phyloP scores from a whole-genome alignment of 345 rosid genomes.

The Ceriops decandra region DNA sequence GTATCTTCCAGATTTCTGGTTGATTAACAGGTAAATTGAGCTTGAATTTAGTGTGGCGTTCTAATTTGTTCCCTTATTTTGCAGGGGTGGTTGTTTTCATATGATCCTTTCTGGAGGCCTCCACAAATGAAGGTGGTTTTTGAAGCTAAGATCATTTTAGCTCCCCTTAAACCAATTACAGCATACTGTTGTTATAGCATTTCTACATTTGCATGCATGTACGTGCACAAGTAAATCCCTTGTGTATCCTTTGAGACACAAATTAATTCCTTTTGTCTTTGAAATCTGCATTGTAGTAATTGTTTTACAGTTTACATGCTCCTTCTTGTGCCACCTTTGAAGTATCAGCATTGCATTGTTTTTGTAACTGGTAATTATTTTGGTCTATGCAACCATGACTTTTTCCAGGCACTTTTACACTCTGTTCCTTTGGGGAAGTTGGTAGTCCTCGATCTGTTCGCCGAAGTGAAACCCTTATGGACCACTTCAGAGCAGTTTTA shows the following conservation, averaged over 20 bases:
- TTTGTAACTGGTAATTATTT: constrained; percentile 6
- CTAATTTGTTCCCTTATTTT: constrained; percentile 16
- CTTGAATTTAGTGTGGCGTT: constrained; percentile 3
- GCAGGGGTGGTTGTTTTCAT: constrained; percentile 74
- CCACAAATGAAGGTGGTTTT: constrained; percentile 61
- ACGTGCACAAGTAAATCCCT: no score
- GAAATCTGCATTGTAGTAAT: neutral
- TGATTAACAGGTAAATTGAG: neutral
- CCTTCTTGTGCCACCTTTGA: neutral
- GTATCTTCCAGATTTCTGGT: neutral
- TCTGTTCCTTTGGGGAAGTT: constrained; percentile 69
- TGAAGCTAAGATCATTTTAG: no score
- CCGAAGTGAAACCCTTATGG: constrained; percentile 76
- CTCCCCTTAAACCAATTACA: no score
- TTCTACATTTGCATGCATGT: no score
- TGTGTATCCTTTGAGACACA: no score
- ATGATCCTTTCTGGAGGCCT: constrained; percentile 80
- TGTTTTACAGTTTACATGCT: neutral
- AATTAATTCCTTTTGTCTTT: no score
- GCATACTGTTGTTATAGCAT: no score
- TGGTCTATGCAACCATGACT: neutral
- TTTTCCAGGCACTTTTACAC: constrained; percentile 60
- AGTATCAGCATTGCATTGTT: no score
- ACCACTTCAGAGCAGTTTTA: constrained; percentile 57
- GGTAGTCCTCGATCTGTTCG: constrained; percentile 69